Base-by-base conservation (phyloP, 495 filamentous ascomycete genomes). In the Aspergillus leporis region DNA sequence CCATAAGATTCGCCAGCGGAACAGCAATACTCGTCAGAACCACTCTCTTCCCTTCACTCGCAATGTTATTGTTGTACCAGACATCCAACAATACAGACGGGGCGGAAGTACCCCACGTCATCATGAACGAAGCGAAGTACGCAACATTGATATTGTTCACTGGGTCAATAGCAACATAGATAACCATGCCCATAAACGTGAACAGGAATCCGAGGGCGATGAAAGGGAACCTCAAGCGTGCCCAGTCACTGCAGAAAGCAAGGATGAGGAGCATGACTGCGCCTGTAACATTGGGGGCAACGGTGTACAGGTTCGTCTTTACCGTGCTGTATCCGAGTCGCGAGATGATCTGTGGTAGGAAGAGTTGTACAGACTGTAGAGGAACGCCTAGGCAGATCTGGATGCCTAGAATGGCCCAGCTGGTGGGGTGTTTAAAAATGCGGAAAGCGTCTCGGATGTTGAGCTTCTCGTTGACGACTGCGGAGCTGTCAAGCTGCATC, bases 61-160 rank as follows among this genome's bases (percentile, higher is more conserved):
- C 86, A 28, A 87, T 81, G 56, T 92, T 92, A 72, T 92, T 92
- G 62, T 88, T 90, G 68, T 89, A 89, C 87, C 85, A 86, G 22
- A 68, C 70, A 47, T 75, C 74, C 21, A 81, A 62, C n/a, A 81
- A 62, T 4, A 81, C 78, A 1, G 75, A 79, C 0, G 78, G 79
- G 1, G 78, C 78, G 6, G 71, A 78, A 1, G 79, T 81, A 10
- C 78, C 78, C 85, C 60, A 90, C n/a, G 85, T 87, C 87, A 92
- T 90, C 87, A 91, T 88, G 65, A 91, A 92, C 14, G 78, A 83
- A 14, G 87, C 86, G 52, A 88, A 91, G 56, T 92, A 92, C 4
- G 87, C 88, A 4, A 90, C 76, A 43, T 82, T 74, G 8, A 83
- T 67, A 31, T 86, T 68, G 0, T 69, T 40, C 51, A 81, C 63